Evolutionary conservation across 2,329 filamentous ascomycete genomes (phyloP), one percentile per base, ranked within the genome.

Genomic region (Pseudodiploospora longispora): DNA sequence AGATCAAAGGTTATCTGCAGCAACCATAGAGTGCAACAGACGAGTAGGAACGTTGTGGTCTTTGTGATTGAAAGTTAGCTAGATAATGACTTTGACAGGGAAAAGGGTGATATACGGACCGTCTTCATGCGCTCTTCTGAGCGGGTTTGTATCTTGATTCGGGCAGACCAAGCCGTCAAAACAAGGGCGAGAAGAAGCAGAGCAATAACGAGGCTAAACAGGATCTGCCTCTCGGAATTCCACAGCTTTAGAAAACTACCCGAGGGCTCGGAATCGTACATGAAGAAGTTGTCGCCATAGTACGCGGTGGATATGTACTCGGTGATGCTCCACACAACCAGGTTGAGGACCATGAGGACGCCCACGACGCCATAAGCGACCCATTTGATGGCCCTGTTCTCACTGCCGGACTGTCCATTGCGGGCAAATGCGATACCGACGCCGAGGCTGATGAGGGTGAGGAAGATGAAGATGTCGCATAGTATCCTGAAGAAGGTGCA

Each of bases 1-100:
- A 63, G 43, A 10, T 12, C 36, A 40, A 57, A 64, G 0, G 47
- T 40, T 0, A 50, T 52, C 6, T 50, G 55, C 1, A 60, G 10
- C 2, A 63, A 46, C 54, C 59, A 59, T 4, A 61, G 43, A 1
- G 43, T 28, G 4, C 53, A 50, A 27, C 52, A 47, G 2, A 44
- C 50, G 9, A 61, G 46, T 6, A 61, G 47, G 37, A 54, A 53
- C 6, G 37, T 53, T 4, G 52, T 50, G 7, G 52, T 41, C 57
- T 60, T 19, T 3, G 6, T n/a, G 3, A 19, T 19, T 19, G 19
- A 19, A 19, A 19, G 19, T 19, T 19, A 19, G 19, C 10, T 7
- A n/a, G 7, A 39, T 7, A 37, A 9, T n/a, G 27, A 39, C 8
- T 3, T 6, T 6, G 29, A 19, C 19, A 19, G 19, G 19, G 3